Base-by-base conservation (phyloP, 768 basidiomycete genomes). In the Phylloporus sp. region DNA sequence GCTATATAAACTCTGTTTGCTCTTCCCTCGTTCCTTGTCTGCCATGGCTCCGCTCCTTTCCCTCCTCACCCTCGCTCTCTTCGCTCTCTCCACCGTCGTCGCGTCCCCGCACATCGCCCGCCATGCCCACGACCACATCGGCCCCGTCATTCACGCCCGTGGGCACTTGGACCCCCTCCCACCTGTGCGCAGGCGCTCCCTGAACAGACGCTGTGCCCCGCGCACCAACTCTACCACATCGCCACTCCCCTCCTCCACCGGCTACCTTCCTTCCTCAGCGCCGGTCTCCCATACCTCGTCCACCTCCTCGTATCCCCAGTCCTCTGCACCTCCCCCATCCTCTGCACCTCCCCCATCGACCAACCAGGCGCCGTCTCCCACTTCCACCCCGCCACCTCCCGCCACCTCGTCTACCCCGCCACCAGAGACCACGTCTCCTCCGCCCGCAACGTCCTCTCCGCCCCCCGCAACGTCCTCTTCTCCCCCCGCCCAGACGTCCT, bases 31-130 rank as follows among this genome's bases (percentile, higher is more conserved):
- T 42, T 27, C 60, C 58, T 52, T 51, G 5, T 18, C 18, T 52
- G 27, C 54, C 41, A 63, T 59, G 64, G 65, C 63, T 26, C 73
- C 73, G 59, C 66, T 77, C 70, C 10, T 69, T 58, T 75, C 73
- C 60, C 58, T 69, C 60, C 35, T 82, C 62, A 56, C 78, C 59
- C 59, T 80, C 56, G 52, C 79, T 61, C 58, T 67, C 55, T 53
- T 78, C 62, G 69, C 75, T 57, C 57, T 80, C 67, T 70, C 63
- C 41, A 16, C 58, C 36, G 67, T 69, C 49, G 49, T 73, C 44
- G 64, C 73, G 0, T 71, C 66, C 31, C 75, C 75, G 2, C 74
- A 76, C 48, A 31, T 62, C n/a, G 47, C 66, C n/a, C 72, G 70
- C 41, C 53, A 62, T 47, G 55, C 56, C 5, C 40, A 64, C 47